phyloP scores from a whole-genome alignment of 2,329 filamentous ascomycete genomes.

The Colletotrichum sp. region DNA sequence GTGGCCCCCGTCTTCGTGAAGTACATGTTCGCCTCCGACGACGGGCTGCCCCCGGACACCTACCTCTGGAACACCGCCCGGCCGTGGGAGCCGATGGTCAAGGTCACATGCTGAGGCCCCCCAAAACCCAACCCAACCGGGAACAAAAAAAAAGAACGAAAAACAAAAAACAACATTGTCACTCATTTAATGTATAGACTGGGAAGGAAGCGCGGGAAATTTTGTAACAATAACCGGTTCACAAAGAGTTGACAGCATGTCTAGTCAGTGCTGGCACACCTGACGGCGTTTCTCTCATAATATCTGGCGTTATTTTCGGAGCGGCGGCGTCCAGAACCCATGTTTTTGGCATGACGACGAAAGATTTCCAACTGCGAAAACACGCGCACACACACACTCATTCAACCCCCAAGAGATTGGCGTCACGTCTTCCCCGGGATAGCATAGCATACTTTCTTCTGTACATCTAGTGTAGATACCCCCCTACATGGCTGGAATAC shows the following conservation, averaged over 20 bases:
- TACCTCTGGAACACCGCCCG: slow-evolving; percentile 46
- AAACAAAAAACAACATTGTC: not conserved
- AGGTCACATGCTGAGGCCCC: slow-evolving; percentile 34
- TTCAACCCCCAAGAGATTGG: not conserved
- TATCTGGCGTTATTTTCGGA: not conserved
- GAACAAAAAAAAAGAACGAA: not conserved
- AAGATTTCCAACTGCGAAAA: not conserved
- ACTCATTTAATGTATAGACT: not conserved
- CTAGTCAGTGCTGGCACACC: slow-evolving; percentile 1
- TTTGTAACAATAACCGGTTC: not conserved
- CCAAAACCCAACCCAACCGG: not conserved
- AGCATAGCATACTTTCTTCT: not conserved
- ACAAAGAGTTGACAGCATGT: not conserved
- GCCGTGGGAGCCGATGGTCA: slow-evolving; percentile 50
- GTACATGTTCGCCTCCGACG: slow-evolving; percentile 31
- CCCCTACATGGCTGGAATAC: not conserved
- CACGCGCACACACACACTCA: not conserved
- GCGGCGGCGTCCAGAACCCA: not conserved
- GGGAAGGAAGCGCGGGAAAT: not conserved
- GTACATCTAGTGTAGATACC: slow-evolving; percentile 8
- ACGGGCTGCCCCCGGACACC: slow-evolving; percentile 35
- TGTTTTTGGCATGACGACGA: not conserved
- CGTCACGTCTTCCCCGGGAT: not conserved
- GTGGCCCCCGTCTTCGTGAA: slow-evolving; percentile 41
- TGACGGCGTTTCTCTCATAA: not conserved